Base-by-base conservation (phyloP, 805 yeast genomes). In the Candida quercuum region DNA sequence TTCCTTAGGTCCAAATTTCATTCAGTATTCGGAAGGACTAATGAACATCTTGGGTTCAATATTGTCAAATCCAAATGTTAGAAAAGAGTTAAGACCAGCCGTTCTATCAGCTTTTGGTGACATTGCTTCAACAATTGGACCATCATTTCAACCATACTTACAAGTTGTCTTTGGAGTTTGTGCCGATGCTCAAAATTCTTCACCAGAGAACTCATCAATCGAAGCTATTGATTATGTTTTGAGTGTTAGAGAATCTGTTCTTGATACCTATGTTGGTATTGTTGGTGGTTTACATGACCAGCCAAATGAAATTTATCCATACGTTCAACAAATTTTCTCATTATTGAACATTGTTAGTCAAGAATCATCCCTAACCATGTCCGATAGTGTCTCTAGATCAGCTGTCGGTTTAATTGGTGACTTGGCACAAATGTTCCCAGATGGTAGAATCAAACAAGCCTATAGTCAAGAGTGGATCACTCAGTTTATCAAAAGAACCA, bases 101-200 rank as follows among this genome's bases (percentile, higher is more conserved):
- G 86, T 91, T 21, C 66, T 93, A 48, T 86, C 97, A 11, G 87
- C 95, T 53, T 86, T 93, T 60, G 99, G 99, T 46, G 99, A 93
- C 61, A 76, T 93, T 53, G 97, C 98, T 4, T 76, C 95, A 1
- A 80, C 93, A 12, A 78, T 89, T 43, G 97, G 96, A 4, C 57
- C 71, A 3, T 76, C 72, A 38, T 93, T 91, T 62, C 72, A 72
- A 47, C 86, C 81, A 40, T 93, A 86, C 61, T 64, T 88, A 46
- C 76, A 72, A 27, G 86, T 78, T 42, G 95, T 88, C 24, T 82
- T 89, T 82, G 72, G 72, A 27, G 76, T 93, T 38, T 82, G 91
- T 63, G 67, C 67, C 22, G 74, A 74, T 36, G 88, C 89, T 13
- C 78, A 81, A 49, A 64, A 64, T 30, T 60, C 77, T 24, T 74